A percentile compares a stretch with the other conserved stretches of the same genome.
Evolutionary conservation across 2,329 filamentous ascomycete genomes (phyloP).

Genomic region (Pestalotiopsis sp.): DNA sequence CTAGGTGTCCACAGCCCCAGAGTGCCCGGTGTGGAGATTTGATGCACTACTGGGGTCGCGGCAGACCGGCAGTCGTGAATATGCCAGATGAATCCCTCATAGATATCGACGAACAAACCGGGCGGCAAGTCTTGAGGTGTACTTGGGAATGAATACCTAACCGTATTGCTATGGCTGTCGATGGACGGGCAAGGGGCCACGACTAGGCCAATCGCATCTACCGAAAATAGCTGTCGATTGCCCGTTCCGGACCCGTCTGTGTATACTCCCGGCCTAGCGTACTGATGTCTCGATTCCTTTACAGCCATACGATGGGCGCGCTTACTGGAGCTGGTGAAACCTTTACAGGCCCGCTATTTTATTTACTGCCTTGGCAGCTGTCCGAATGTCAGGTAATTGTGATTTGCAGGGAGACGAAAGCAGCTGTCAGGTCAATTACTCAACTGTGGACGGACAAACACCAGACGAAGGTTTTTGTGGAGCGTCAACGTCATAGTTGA

Average conservation of each 20-base stretch:
- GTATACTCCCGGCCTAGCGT: neutral
- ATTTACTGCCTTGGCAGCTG: neutral
- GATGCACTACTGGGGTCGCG: neutral
- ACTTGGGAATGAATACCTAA: neutral
- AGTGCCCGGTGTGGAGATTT: neutral
- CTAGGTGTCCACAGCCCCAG: neutral
- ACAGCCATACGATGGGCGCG: neutral
- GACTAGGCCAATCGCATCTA: neutral
- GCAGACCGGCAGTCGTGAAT: neutral
- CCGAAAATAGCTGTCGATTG: neutral
- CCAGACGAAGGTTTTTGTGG: neutral
- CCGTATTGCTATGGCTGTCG: neutral
- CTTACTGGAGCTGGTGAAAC: neutral
- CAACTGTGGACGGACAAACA: neutral
- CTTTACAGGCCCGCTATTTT: neutral
- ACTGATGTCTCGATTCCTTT: neutral
- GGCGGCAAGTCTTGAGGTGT: neutral
- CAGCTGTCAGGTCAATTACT: neutral
- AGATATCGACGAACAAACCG: neutral
- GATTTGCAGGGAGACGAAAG: neutral
- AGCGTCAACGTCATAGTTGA: neutral
- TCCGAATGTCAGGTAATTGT: neutral
- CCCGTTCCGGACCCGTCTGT: neutral
- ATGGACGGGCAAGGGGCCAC: neutral
- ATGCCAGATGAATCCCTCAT: neutral